phyloP scores from a whole-genome alignment of 345 rosid species.

The Mercurialis annua region DNA sequence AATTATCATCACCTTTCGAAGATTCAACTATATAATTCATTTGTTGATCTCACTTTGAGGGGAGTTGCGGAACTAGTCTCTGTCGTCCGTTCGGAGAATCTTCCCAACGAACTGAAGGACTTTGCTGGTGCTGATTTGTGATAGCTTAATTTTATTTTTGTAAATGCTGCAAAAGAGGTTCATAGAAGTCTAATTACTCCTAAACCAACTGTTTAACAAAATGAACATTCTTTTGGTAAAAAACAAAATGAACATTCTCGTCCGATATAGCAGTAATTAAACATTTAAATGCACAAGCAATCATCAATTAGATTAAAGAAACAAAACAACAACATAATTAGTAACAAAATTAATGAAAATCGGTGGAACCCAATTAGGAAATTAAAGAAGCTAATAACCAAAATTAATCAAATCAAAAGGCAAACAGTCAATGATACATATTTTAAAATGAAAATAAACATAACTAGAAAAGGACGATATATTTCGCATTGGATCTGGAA shows the following conservation, averaged over 20 bases:
- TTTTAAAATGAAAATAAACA: neutral
- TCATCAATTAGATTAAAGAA: too few relatives aligned
- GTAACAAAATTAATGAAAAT: too few relatives aligned
- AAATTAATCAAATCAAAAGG: neutral
- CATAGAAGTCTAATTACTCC: neutral
- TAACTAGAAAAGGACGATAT: neutral
- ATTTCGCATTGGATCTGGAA: neutral
- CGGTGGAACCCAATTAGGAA: too few relatives aligned
- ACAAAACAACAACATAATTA: too few relatives aligned
- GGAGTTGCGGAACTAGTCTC: constrained; percentile 46
- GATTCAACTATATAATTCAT: too few relatives aligned
- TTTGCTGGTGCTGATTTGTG: constrained; percentile 32
- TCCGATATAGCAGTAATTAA: neutral
- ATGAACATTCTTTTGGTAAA: too few relatives aligned
- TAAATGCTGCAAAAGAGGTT: neutral
- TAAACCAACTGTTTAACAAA: too few relatives aligned
- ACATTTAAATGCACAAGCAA: too few relatives aligned
- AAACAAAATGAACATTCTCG: too few relatives aligned
- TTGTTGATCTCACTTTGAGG: constrained; percentile 42
- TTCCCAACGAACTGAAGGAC: constrained; percentile 29
- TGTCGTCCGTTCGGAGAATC: constrained; percentile 15
- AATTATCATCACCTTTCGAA: too few relatives aligned
- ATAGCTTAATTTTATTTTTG: neutral
- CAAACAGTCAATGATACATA: neutral
- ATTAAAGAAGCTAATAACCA: neutral